Base-by-base conservation (phyloP, 345 rosid species). In the Corchorus capsularis region DNA sequence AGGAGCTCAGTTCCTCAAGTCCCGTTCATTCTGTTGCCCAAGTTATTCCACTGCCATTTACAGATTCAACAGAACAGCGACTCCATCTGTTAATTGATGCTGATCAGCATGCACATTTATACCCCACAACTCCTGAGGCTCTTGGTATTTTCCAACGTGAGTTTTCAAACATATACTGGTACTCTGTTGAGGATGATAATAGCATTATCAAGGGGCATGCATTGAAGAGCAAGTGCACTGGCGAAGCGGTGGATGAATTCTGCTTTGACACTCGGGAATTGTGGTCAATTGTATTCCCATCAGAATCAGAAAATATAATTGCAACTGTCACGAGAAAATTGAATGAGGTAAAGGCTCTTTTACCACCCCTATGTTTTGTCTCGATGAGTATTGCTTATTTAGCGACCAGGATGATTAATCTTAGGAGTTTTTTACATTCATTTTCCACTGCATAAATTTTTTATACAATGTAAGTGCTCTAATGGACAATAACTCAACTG, bases 271-370 rank as follows among this genome's bases (percentile, higher is more conserved):
- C 91, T 71, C 84, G 86, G 81, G 89, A 89, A 53, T 86, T 91
- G 59, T 96, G 99, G 99, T 94, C 97, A 43, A 75, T 96, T 80
- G 91, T 94, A 32, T 92, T 96, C 81, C 99, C 99, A 39, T 79
- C 75, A 8, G 97, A 96, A 45, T 88, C 97, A 9, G 99, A 96
- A 87, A 92, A 90, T 88, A 94, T 94, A 75, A 87, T 92, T 60
- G 84, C 88, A 76, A 80, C 94, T 46, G 92, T 86, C 76, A 86
- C 91, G 53, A 88, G 88, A 75, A 93, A 90, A 83, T 80, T 66
- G 47, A 91, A 90, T 71, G 99, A 96, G 98, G 99, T 96, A 89
- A 53, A 54, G 45, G 19, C 54, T 50, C 41, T 62, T 60, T 53
- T 19, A 62, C 54, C 22, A 11, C 10, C 22, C 52, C 74, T 63